A percentile compares a stretch with the other conserved stretches of the same genome.
Conservation (phyloP, 108 stramenopile species). For the Nitzschia sp. region DNA sequence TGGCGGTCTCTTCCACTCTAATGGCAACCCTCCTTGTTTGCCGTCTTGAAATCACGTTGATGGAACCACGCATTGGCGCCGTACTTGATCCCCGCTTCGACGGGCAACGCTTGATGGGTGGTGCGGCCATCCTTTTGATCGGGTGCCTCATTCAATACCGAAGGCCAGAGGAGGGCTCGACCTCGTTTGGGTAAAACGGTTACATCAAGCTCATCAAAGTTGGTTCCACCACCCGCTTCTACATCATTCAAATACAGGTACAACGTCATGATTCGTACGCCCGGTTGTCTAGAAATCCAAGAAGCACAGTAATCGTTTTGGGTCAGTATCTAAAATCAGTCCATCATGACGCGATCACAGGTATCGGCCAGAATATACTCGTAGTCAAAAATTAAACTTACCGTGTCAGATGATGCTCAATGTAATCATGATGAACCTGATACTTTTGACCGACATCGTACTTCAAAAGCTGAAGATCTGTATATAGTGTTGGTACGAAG, state of each 20-base stretch:
- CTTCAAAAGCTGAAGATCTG: not conserved
- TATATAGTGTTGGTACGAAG: not conserved
- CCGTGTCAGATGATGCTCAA: constrained; percentile 26
- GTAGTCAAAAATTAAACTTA: constrained; percentile 62
- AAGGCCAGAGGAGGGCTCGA: constrained; percentile 85
- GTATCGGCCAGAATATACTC: constrained; percentile 22
- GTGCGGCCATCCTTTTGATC: constrained; percentile 68
- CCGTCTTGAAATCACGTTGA: constrained; percentile 59
- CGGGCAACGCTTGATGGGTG: constrained; percentile 82
- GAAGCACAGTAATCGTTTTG: not conserved
- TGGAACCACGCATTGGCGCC: constrained; percentile 66
- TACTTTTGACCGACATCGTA: not conserved
- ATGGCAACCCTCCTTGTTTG: constrained; percentile 7
- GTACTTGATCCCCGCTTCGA: constrained; percentile 67
- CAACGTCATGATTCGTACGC: constrained; percentile 82
- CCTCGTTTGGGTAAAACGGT: constrained; percentile 82
- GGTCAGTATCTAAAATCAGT: not conserved
- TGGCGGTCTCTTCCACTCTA: too few species aligned
- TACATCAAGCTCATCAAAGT: constrained; percentile 64
- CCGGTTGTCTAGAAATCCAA: constrained; percentile 31
- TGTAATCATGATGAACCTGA: constrained; percentile 42
- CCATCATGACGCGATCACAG: not conserved
- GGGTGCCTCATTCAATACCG: constrained; percentile 66
- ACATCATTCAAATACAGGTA: constrained; percentile 92
- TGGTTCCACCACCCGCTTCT: constrained; percentile 87